Evolutionary conservation across 2,329 filamentous ascomycete genomes (phyloP), one percentile per base, ranked within the genome.

Genomic region (Aspergillus aculeatinus): DNA sequence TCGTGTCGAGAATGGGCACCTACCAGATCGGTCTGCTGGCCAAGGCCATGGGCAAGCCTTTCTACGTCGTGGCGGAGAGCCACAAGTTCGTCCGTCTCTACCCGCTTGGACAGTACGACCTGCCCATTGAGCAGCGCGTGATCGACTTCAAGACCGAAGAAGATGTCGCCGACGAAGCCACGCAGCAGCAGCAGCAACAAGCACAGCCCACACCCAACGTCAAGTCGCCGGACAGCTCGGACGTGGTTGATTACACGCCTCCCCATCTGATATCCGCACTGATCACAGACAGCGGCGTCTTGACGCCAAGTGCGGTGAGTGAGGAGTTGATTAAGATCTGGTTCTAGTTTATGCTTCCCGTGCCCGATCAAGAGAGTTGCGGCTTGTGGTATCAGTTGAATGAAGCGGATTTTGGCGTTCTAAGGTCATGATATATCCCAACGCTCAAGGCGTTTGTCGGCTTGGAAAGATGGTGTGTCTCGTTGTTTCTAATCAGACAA

Each of bases 71-170:
- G 5, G 90, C 90, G 1, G 95, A 99, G 80, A 96, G 91, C 69
- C 95, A 99, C 81, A 99, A 99, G 79, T 97, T 99, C 72, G 92
- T 96, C 50, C 85, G 92, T 69, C 83, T 95, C 58, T 95, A 93
- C 69, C 91, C 94, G 1, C 79, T 95, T 23, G 87, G 89, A 63
- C 92, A 96, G 76, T 86, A 88, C 60, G 90, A 95, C 71, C 80
- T 96, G 60, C 90, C 90, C 0, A 87, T 96, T 65, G 85, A 89
- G 71, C 92, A 96, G 76, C 83, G 86, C 35, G 84, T 96, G 14
- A 82, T 95, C 60, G 86, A 91, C 52, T 96, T 95, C 74, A 82
- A 82, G 67, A 86, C 85, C 1, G 81, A 84, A 5, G 80, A 79
- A 44, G 79, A 82, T 12, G 74, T 83, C 59, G 65, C 67, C 39